These are phyloP conservation scores for Eucalyptus erythrocorys DNA, from an alignment of 345 rosid species.

Conservation along the genomic window DNA sequence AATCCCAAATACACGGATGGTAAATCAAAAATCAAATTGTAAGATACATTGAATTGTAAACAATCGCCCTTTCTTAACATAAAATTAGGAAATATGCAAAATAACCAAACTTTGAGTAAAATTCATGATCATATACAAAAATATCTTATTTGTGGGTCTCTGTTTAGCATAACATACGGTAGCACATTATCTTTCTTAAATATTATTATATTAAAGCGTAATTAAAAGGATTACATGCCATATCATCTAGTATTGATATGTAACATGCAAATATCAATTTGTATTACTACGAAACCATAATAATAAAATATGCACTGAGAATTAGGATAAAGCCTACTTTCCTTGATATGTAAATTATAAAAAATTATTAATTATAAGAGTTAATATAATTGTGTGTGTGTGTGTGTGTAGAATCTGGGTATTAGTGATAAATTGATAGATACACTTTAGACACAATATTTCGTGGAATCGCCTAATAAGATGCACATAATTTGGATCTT, in stretches of 20 bases:
- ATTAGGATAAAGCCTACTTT: too few species aligned
- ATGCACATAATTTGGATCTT: too few species aligned
- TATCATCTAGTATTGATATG: neutral
- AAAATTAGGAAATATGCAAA: neutral
- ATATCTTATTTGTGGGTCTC: neutral
- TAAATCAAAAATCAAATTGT: too few species aligned
- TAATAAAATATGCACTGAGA: too few species aligned
- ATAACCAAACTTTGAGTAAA: neutral
- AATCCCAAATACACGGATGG: too few species aligned
- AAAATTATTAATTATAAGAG: too few species aligned
- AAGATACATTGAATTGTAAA: too few species aligned
- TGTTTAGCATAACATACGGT: neutral
- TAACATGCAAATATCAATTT: neutral
- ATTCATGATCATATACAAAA: fast-evolving
- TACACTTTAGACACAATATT: too few species aligned
- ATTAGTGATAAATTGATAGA: too few species aligned
- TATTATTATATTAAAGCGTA: neutral
- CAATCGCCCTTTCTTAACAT: too few species aligned
- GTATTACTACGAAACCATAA: neutral
- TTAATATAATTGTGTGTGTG: too few species aligned
- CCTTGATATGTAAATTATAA: too few species aligned
- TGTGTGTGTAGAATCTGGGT: fast-evolving
- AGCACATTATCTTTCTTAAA: neutral
- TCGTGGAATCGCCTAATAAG: neutral
- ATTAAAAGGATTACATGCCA: neutral